Evolutionary conservation across 257 asterid species (phyloP).

Genomic region (Przewalskia tangutica): DNA sequence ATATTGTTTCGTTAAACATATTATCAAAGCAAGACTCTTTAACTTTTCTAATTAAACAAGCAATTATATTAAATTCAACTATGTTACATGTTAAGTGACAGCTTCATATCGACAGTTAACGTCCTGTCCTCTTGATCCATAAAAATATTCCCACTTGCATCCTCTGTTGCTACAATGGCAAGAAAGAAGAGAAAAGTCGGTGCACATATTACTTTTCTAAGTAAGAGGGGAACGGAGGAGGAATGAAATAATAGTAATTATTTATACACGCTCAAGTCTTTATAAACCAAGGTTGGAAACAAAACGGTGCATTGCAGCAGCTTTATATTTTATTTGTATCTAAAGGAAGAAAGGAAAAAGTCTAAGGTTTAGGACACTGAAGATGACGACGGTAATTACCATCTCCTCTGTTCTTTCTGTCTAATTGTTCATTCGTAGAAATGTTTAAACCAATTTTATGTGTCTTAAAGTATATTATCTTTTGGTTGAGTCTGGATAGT

Average conservation of each 20-base stretch:
- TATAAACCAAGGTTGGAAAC: neutral
- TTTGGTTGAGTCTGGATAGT: conserved; percentile 25
- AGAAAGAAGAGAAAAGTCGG: conserved; percentile 28
- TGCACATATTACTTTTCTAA: neutral
- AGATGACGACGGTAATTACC: conserved; percentile 3
- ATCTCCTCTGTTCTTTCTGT: neutral
- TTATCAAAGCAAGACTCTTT: neutral
- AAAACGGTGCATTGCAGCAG: neutral
- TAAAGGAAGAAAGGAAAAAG: no score
- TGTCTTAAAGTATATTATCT: neutral
- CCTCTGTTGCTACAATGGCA: conserved; percentile 11
- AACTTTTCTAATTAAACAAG: neutral
- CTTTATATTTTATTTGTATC: neutral
- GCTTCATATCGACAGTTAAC: neutral
- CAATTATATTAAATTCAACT: neutral
- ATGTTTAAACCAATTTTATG: neutral
- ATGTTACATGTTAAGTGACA: neutral
- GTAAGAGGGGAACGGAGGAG: neutral
- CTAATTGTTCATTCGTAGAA: neutral
- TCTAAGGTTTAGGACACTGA: neutral
- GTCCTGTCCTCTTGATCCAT: neutral
- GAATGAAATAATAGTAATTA: neutral
- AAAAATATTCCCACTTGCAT: neutral
- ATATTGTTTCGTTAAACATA: neutral
- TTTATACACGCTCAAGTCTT: neutral